Evolutionary conservation across 805 yeast genomes (phyloP).

Genomic region (Cyberlindnera petersonii): DNA sequence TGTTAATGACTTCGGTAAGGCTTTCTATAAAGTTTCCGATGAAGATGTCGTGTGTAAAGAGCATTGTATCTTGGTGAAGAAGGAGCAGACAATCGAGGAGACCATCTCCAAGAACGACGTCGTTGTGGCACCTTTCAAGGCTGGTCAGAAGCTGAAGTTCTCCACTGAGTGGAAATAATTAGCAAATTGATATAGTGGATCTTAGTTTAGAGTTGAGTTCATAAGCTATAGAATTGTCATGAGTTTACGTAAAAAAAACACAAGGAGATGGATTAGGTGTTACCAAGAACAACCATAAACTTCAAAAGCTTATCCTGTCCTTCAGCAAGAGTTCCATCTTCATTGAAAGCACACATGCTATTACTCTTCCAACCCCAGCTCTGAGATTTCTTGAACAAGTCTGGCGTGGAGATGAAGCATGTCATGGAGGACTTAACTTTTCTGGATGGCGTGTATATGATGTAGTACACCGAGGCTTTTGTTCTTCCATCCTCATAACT

Average conservation of each 20-base stretch:
- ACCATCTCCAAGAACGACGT: slow-evolving; percentile 41
- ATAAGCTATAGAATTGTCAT: too few species aligned
- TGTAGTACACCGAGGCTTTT: slow-evolving; percentile 45
- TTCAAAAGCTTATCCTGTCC: slow-evolving; percentile 43
- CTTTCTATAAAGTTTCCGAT: slow-evolving; percentile 60
- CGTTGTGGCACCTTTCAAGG: slow-evolving; percentile 77
- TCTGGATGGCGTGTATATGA: slow-evolving; percentile 52
- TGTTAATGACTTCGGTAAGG: slow-evolving; percentile 69
- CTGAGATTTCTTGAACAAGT: slow-evolving; percentile 47
- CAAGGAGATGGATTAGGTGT: slow-evolving; percentile 26
- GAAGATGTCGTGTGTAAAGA: slow-evolving; percentile 42
- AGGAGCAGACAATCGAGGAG: slow-evolving; percentile 56
- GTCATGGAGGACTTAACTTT: slow-evolving; percentile 42
- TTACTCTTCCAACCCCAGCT: slow-evolving; percentile 64
- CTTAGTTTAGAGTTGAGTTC: too few species aligned
- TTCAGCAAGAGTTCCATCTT: slow-evolving; percentile 42
- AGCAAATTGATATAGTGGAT: too few species aligned
- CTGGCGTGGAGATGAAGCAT: slow-evolving; percentile 53
- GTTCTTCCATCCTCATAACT: slow-evolving; percentile 46
- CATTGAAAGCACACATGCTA: slow-evolving; percentile 48
- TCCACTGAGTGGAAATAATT: slow-evolving; percentile 72
- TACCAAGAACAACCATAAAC: slow-evolving; percentile 48
- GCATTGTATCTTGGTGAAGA: slow-evolving; percentile 52
- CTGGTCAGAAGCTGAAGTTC: slow-evolving; percentile 76
- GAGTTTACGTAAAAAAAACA: neutral